A percentile compares a stretch with the other conserved stretches of the same genome.
Conservation (phyloP, 805 yeast genomes). For the Candida wancherniae region DNA sequence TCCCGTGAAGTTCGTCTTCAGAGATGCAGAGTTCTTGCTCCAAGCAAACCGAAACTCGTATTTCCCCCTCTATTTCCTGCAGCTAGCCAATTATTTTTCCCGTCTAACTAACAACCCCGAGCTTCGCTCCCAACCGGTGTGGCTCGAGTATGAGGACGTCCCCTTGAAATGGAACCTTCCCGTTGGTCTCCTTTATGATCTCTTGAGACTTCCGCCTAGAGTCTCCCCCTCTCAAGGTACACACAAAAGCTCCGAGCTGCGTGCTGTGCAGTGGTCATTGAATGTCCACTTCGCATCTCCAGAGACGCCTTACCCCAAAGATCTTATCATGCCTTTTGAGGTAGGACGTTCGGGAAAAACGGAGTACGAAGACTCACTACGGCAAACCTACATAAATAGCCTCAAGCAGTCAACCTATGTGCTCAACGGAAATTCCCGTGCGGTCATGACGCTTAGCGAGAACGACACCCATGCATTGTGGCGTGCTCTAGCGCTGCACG, state of each 20-base stretch:
- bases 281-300: slow-evolving; percentile 14
- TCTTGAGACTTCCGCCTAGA: slow-evolving; percentile 37
- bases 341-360: slow-evolving; percentile 6
- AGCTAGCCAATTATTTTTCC: slow-evolving; percentile 36
- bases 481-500: slow-evolving; percentile 42
- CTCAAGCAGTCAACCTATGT: slow-evolving; percentile 79
- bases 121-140: slow-evolving; percentile 26
- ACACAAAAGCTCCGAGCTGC: slow-evolving; percentile 35
- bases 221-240: too few species aligned
- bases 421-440: slow-evolving; percentile 70
- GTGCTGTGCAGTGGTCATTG: slow-evolving; percentile 38
- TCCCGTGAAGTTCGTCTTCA: slow-evolving; percentile 36
- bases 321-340: slow-evolving; percentile 28
- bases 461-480: slow-evolving; percentile 56
- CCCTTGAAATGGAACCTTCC: slow-evolving; percentile 80
- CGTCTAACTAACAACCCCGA: slow-evolving; percentile 15
- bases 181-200: slow-evolving; percentile 62
- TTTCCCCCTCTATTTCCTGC: slow-evolving; percentile 39
- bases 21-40: slow-evolving; percentile 17
- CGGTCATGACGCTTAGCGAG: slow-evolving; percentile 72
- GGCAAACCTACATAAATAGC: slow-evolving; percentile 65
- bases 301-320: slow-evolving; percentile 22
- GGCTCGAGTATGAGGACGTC: slow-evolving; percentile 63
- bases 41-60: slow-evolving; percentile 45
- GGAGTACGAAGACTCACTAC: slow-evolving; percentile 30